Evolutionary conservation across 2,329 filamentous ascomycete genomes (phyloP), one percentile per base, ranked within the genome.

Genomic region (Colletotrichum orbiculare): DNA sequence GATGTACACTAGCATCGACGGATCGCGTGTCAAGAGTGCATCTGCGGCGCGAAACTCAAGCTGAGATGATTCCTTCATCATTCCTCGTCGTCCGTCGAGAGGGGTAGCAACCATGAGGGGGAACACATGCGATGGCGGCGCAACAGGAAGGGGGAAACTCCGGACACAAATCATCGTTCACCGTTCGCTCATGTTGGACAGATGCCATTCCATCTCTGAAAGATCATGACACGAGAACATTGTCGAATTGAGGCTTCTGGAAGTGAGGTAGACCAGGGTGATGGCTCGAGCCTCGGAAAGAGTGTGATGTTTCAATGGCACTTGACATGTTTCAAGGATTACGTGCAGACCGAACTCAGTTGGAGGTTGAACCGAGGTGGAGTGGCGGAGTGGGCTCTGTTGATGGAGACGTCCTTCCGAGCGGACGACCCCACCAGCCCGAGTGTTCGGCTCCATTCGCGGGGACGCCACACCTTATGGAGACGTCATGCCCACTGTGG

Each of bases 321-420:
- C 15, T 42, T 62, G 58, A 62, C 58, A 57, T 63, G 63, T 66
- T 66, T 66, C 63, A 63, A 66, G 47, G 59, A 45, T 55, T 42
- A 25, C 8, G 25, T 37, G 57, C 43, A 46, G 50, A 38, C 46
- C 37, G 52, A 57, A 53, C 52, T 56, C 42, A 49, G 45, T 56
- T 15, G 42, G 25, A 39, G 10, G 58, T 56, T 39, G 47, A 25
- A 34, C 58, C 45, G 50, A 48, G 48, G 39, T 39, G 48, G 43
- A 17, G 43, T 41, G 39, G 52, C 49, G 11, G 52, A 45, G 53
- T 62, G 53, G 59, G 37, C 56, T 38, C 37, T 46, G 43, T 6
- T 25, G 43, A n/a, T 9, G 43, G 25, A 61, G 34, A 35, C 39
- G 41, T 41, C 56, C 47, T 38, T n/a, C 61, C 39, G 56, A 47